Base-by-base conservation (phyloP, 1,139 yeast genomes). In the Sugiyamaella pinicola region DNA sequence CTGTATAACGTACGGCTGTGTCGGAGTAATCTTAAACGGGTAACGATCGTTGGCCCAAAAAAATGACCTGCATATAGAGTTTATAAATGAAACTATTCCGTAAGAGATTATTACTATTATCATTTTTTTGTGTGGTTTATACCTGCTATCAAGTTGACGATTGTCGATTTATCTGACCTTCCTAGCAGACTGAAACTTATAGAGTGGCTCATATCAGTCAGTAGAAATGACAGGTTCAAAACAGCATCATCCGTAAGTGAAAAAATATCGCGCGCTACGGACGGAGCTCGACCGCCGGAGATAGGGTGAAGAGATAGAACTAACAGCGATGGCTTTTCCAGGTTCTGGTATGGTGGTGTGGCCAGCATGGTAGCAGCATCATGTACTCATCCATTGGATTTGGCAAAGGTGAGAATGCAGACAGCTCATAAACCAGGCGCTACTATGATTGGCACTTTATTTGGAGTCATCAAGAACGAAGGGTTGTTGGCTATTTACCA, bases 341-440 rank as follows among this genome's bases (percentile, higher is more conserved):
- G 81, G 17, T 80, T 80, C 64, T 80, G 83, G 83, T 80, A 79
- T 60, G 83, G 84, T 39, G 83, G 85, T 22, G 58, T 70, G 10
- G 70, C 76, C 22, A 68, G 74, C 37, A 70, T 72, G 64, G 72
- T 69, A 3, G 78, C 78, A 1, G 77, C 75, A 1, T 57, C 67
- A 1, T 61, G 66, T 49, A 70, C 74, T 6, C 95, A 87, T 69
- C 95, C 95, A 1, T 74, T 87, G 55, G 95, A 87, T 67, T 75
- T 87, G 46, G 95, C 95, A n/a, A 87, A 87, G 62, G 95, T 87
- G 9, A 79, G 95, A 53, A 75, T 87, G 67, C 95, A 87, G 67
- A 84, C 95, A 0, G 55, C 57, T 28, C 57, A 58, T 63, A 79
- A 4, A 71, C 74, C 50, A 80, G 88, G 52, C 81, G 86, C 83